Evolutionary conservation across 495 filamentous ascomycete genomes (phyloP), one percentile per base, ranked within the genome.

Genomic region (Trichoderma virens): DNA sequence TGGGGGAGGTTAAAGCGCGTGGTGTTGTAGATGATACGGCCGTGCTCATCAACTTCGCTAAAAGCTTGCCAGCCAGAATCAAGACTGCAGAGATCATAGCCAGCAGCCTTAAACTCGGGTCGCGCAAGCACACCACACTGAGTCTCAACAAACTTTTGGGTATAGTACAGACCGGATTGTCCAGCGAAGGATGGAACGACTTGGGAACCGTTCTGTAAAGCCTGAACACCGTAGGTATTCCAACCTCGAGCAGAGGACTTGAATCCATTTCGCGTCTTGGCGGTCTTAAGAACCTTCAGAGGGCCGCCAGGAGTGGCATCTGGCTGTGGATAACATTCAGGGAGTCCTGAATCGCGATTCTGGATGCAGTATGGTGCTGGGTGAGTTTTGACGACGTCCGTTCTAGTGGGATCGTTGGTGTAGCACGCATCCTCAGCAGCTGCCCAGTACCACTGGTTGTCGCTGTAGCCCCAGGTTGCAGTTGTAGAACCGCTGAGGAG

Each of bases 51-150:
- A 18, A 68, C 71, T 13, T 66, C 67, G 14, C 35, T 62, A 45
- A 61, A 62, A 23, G 65, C 65, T 5, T 68, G 69, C 72, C 72
- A 74, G 28, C 71, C 72, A 6, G 70, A 68, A 32, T 73, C 71
- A 25, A 74, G 60, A 41, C 68, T 69, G 64, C 71, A 70, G 62
- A 67, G 66, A 25, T 70, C 65, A 27, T 73, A 69, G 8, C 66
- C 66, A 9, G 70, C 62, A 14, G 60, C 54, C 31, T 64, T 71
- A 47, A 68, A 67, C 2, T 61, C 65, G 13, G 59, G 31, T 43
- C 64, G 43, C 9, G 62, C 62, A 9, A 71, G 60, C 14, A 70
- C 65, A 14, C 63, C 66, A 34, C 66, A 71, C 47, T 65, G 70
- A 16, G 59, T 68, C 28, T 63, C 61, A 11, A 68, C 66, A 25